These are phyloP conservation scores for Wickerhamiella bombiphila DNA, from an alignment of 805 yeast species.

Conservation along the genomic window DNA sequence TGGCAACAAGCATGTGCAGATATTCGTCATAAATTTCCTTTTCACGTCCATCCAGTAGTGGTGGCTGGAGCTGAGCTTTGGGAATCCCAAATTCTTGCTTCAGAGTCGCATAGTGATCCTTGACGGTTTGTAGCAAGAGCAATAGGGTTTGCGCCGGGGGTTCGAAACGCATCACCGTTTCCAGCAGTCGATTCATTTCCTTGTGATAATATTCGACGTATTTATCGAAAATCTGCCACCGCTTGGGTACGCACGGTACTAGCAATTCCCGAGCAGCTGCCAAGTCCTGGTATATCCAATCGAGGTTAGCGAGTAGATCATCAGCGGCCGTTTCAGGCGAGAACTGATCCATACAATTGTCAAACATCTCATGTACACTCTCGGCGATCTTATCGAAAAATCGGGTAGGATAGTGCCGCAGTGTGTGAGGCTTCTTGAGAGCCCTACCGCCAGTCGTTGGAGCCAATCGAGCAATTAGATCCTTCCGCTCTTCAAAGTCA, in stretches of 20 bases:
- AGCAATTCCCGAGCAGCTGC: conserved; percentile 47
- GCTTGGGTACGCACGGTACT: conserved; percentile 44
- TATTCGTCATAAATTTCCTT: conserved; percentile 65
- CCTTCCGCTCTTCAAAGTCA: conserved; percentile 70
- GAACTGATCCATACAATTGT: conserved; percentile 44
- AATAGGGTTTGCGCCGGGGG: conserved; percentile 69
- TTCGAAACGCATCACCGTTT: conserved; percentile 45
- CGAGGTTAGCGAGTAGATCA: conserved; percentile 46
- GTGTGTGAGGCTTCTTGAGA: not conserved
- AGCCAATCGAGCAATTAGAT: conserved; percentile 35
- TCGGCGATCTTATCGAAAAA: conserved; percentile 45
- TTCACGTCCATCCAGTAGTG: conserved; percentile 57
- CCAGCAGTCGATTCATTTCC: conserved; percentile 48
- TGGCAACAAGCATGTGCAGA: conserved; percentile 48
- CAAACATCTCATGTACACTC: conserved; percentile 52
- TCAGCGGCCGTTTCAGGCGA: conserved; percentile 33
- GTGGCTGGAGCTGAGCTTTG: conserved; percentile 36
- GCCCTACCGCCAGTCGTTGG: conserved; percentile 15
- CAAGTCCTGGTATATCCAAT: conserved; percentile 76
- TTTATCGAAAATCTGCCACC: conserved; percentile 58
- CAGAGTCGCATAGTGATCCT: conserved; percentile 44
- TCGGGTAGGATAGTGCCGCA: conserved; percentile 38
- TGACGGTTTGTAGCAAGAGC: conserved; percentile 62
- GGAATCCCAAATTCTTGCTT: conserved; percentile 35
- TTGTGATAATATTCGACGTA: conserved; percentile 54